These are phyloP conservation scores for Tuctoria greenei DNA, from an alignment of 176 grass and related monocot species.

Conservation along the genomic window DNA sequence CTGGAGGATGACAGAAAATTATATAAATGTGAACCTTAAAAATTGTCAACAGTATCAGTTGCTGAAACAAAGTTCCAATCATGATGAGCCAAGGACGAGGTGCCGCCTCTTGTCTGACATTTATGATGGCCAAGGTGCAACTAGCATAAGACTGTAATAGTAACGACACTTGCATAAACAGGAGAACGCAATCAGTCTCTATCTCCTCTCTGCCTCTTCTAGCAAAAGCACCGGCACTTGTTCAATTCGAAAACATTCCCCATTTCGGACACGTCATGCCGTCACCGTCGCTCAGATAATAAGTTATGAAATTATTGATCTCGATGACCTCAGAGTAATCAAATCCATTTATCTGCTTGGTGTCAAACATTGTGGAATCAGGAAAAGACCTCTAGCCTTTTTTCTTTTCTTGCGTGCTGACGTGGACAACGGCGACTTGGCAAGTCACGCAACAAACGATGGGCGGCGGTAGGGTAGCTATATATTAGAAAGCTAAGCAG, in stretches of 20 bases:
- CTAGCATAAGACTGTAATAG: no score
- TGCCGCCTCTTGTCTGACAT: no score
- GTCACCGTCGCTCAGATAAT: neutral
- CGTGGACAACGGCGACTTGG: neutral
- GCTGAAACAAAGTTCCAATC: no score
- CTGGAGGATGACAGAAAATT: no score
- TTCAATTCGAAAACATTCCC: neutral
- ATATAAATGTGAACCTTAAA: no score
- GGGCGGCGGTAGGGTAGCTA: neutral
- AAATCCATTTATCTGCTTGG: neutral
- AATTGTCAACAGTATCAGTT: no score
- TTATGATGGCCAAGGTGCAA: no score
- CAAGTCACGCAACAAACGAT: neutral
- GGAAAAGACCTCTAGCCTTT: neutral
- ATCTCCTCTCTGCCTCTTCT: neutral
- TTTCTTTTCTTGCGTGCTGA: neutral
- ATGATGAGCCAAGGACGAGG: no score
- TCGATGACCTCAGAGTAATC: neutral
- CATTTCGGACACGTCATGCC: neutral
- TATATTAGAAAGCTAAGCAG: neutral
- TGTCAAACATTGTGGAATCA: neutral
- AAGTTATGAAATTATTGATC: neutral
- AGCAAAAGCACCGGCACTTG: neutral
- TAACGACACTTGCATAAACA: no score
- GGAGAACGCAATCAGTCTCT: no score